Evolutionary conservation across 306 rosid species (phyloP).

Genomic region (Cucumis cinereus): DNA sequence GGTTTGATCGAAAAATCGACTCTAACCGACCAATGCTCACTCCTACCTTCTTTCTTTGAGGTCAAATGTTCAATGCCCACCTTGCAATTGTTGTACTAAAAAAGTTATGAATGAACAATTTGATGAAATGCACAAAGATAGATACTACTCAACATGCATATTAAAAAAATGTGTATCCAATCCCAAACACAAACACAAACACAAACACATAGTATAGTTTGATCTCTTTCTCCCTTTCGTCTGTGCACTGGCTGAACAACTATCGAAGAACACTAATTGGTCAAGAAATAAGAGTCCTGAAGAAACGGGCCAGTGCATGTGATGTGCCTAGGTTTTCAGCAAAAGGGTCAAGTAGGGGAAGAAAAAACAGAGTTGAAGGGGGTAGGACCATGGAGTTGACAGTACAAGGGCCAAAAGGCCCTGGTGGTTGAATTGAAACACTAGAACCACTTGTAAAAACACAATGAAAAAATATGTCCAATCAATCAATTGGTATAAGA

Average conservation of each 20-base stretch:
- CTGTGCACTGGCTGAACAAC: not conserved
- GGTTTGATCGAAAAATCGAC: no score
- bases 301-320: not conserved
- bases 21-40: no score
- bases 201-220: not conserved
- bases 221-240: not conserved
- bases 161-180: no score
- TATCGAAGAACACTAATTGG: not conserved
- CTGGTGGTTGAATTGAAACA: not conserved
- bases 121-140: no score
- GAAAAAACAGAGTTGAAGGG: no score
- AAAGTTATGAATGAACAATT: no score
- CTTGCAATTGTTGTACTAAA: no score
- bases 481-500: not conserved
- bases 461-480: conserved; percentile 3
- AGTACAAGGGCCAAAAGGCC: not conserved
- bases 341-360: not conserved
- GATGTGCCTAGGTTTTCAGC: not conserved
- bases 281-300: not conserved
- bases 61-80: no score
- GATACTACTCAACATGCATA: not conserved
- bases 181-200: no score
- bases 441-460: not conserved
- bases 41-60: no score
- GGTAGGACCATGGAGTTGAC: not conserved